Percentiles rank a stretch among this genome's conserved stretches.
Conservation (phyloP, 768 basidiomycete species). For the Pleurotus sapidus region DNA sequence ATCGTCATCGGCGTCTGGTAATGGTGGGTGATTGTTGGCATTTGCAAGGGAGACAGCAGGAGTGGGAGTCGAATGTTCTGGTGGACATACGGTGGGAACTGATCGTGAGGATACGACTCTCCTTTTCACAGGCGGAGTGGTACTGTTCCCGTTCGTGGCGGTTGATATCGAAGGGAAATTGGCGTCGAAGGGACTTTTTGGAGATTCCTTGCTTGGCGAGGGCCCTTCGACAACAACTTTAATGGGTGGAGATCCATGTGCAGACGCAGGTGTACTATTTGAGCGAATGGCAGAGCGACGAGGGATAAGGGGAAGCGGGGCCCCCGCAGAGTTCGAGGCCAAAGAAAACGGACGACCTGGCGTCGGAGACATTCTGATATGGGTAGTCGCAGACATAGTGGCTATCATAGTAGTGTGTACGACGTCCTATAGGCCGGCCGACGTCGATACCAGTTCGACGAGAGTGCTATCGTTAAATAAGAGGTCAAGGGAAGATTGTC, state of each 20-base stretch:
- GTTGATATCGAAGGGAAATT: slow-evolving; percentile 36
- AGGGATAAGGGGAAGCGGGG: slow-evolving; percentile 63
- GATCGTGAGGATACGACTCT: slow-evolving; percentile 32
- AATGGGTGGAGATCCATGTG: slow-evolving; percentile 10
- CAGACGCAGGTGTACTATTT: slow-evolving; percentile 17
- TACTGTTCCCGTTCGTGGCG: slow-evolving; percentile 30
- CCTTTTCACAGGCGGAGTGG: slow-evolving; percentile 33
- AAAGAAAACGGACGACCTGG: slow-evolving; percentile 30
- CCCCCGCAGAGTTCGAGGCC: slow-evolving; percentile 52
- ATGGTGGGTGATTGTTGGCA: slow-evolving; percentile 5
- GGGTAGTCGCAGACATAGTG: slow-evolving; percentile 33
- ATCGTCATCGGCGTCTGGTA: slow-evolving; percentile 17
- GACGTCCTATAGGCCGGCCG: neutral
- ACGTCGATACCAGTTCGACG: slow-evolving; percentile 6
- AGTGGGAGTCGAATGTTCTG: slow-evolving; percentile 42
- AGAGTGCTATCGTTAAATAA: neutral
- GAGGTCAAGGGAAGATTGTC: neutral
- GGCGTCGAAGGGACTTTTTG: slow-evolving; percentile 15
- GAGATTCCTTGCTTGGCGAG: slow-evolving; percentile 2
- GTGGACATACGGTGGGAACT: slow-evolving; percentile 23
- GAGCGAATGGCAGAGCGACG: slow-evolving; percentile 38
- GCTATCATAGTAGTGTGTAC: slow-evolving; percentile 36
- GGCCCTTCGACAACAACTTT: neutral
- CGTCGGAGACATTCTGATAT: slow-evolving; percentile 29
- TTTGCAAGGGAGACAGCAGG: slow-evolving; percentile 29